Percentiles rank a stretch among this genome's conserved stretches.
These are phyloP conservation scores for Tympanopsis confertula DNA, from an alignment of 2,329 filamentous ascomycete species.

Conservation along the genomic window DNA sequence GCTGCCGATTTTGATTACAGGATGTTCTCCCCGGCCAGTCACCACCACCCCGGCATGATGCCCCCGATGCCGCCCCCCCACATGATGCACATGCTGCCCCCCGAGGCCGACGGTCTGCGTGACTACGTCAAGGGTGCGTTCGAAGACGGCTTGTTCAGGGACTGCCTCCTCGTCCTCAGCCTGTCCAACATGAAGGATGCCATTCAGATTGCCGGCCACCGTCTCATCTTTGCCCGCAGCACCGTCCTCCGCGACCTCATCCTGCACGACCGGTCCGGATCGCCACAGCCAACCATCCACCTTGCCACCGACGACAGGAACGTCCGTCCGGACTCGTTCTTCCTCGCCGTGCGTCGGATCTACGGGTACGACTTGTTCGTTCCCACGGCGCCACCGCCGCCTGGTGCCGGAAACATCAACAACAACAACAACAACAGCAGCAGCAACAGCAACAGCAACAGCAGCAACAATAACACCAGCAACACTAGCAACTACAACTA, in stretches of 20 bases:
- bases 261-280: slow-evolving; percentile 14
- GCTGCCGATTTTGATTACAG: no score
- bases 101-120: slow-evolving; percentile 21
- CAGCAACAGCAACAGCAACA: no score
- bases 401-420: slow-evolving; percentile 13
- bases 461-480: no score
- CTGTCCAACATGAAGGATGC: slow-evolving; percentile 25
- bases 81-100: slow-evolving; percentile 7
- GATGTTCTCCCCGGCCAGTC: slow-evolving; percentile 10
- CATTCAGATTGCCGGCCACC: slow-evolving; percentile 39
- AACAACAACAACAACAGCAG: slow-evolving; percentile 14
- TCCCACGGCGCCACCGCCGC: slow-evolving; percentile 20
- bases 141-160: slow-evolving; percentile 22
- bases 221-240: slow-evolving; percentile 42
- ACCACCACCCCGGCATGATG: slow-evolving; percentile 19
- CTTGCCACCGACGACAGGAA: slow-evolving; percentile 39
- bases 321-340: slow-evolving; percentile 42
- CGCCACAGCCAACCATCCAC: slow-evolving; percentile 22
- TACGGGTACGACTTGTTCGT: slow-evolving; percentile 45
- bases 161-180: slow-evolving; percentile 33
- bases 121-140: slow-evolving; percentile 24
- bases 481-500: no score
- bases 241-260: slow-evolving; percentile 17
- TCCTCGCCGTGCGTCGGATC: slow-evolving; percentile 41
- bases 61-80: slow-evolving; percentile 11